phyloP scores from a whole-genome alignment of 2,329 filamentous ascomycete genomes.

The Paracoccidioides lutzii region DNA sequence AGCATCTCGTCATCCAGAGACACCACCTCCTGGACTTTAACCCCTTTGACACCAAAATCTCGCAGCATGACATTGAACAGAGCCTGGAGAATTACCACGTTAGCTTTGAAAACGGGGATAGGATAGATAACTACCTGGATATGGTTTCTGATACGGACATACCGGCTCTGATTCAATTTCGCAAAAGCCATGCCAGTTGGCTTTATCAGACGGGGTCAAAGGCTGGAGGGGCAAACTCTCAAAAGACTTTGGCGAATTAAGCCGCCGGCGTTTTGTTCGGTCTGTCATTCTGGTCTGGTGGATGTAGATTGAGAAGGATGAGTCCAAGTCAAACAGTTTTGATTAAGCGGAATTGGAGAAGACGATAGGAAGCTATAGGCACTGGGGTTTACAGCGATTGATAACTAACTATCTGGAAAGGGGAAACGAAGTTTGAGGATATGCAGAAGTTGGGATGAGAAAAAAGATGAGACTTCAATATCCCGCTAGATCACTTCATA shows the following conservation, averaged over 20 bases:
- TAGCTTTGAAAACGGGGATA: slow-evolving; percentile 4
- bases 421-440: too few species aligned
- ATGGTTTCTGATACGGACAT: slow-evolving; percentile 18
- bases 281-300: slow-evolving; percentile 16
- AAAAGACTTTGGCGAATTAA: slow-evolving; percentile 13
- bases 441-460: too few species aligned
- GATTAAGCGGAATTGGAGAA: too few species aligned
- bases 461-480: too few species aligned
- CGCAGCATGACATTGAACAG: slow-evolving; percentile 77
- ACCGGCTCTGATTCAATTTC: slow-evolving; percentile 87
- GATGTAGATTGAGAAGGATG: neutral
- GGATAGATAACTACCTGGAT: slow-evolving; percentile 1
- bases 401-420: too few species aligned
- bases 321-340: too few species aligned
- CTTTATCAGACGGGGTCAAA: slow-evolving; percentile 27
- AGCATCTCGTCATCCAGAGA: slow-evolving; percentile 53
- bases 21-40: slow-evolving; percentile 37
- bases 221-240: slow-evolving; percentile 19
- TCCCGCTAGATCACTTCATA: too few species aligned
- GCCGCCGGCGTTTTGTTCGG: slow-evolving; percentile 19
- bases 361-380: too few species aligned
- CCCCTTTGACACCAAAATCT: slow-evolving; percentile 55
- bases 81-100: slow-evolving; percentile 38
- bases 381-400: too few species aligned
- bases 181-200: slow-evolving; percentile 35